phyloP scores from a whole-genome alignment of 106 monocot genomes.

The Hemerocallis citrina region DNA sequence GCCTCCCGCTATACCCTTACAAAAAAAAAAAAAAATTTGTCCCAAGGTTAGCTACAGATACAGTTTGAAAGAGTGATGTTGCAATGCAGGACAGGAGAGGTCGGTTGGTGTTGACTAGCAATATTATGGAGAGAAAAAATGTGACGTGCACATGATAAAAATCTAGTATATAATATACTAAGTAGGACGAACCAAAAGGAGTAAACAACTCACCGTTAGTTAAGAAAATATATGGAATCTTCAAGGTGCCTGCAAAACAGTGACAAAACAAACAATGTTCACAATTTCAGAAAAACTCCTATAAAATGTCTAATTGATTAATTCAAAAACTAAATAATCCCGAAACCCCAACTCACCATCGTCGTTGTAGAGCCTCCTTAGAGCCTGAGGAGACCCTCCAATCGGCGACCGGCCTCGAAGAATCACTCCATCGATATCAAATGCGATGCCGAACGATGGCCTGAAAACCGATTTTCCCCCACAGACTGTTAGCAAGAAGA shows the following conservation, averaged over 20 bases:
- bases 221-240: slow-evolving; percentile 81
- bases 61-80: no score
- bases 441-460: slow-evolving; percentile 78
- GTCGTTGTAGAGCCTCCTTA: slow-evolving; percentile 52
- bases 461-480: slow-evolving; percentile 16
- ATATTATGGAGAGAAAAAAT: no score
- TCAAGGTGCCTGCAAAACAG: slow-evolving; percentile 42
- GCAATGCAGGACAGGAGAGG: no score
- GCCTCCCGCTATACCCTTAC: no score
- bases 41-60: no score
- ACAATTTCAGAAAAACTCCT: no score
- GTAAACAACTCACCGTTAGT: slow-evolving; percentile 63
- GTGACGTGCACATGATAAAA: no score
- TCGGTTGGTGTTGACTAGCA: no score
- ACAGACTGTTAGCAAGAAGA: background rate
- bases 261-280: background rate
- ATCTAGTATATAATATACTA: no score
- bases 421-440: slow-evolving; percentile 94
- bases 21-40: no score
- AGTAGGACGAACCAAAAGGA: no score
- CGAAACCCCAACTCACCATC: slow-evolving; percentile 32
- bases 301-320: background rate
- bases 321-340: background rate
- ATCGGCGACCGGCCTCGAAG: slow-evolving; percentile 61
- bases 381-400: slow-evolving; percentile 64